A percentile compares a stretch with the other conserved stretches of the same genome.
Evolutionary conservation across 2,329 filamentous ascomycete genomes (phyloP).

Genomic region (Bertia moriformis): DNA sequence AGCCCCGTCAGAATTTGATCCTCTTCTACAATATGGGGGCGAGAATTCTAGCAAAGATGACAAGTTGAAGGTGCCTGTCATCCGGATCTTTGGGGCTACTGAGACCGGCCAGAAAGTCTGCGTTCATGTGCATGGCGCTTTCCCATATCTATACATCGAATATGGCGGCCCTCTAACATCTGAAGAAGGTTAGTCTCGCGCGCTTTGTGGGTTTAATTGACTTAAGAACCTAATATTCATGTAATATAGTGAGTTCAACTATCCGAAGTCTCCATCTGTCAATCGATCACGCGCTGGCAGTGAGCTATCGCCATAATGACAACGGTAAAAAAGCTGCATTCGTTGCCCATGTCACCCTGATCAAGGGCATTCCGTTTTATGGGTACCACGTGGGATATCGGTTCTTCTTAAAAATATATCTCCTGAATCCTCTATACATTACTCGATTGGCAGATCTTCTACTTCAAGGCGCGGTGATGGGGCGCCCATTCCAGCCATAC

Average conservation of each 20-base stretch:
- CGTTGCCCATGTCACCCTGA: constrained; percentile 78
- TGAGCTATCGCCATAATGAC: constrained; percentile 68
- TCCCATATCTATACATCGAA: constrained; percentile 89
- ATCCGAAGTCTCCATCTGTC: constrained; percentile 68
- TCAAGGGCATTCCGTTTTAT: constrained; percentile 91
- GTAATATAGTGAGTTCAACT: constrained; percentile 50
- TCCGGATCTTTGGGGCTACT: constrained; percentile 82
- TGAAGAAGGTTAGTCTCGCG: constrained; percentile 48
- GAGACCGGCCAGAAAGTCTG: constrained; percentile 93
- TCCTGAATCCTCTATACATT: constrained; percentile 77
- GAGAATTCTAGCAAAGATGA: constrained; percentile 41
- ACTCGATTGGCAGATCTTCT: constrained; percentile 77
- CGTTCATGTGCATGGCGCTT: constrained; percentile 85
- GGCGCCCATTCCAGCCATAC: constrained; percentile 72
- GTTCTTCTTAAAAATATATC: constrained; percentile 86
- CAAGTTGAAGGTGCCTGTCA: constrained; percentile 65
- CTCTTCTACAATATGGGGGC: constrained; percentile 54
- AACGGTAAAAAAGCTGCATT: constrained; percentile 54
- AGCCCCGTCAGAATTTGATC: constrained; percentile 65
- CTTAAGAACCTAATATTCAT: not conserved
- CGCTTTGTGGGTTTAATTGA: too few relatives aligned
- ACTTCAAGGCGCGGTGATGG: constrained; percentile 76
- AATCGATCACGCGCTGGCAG: constrained; percentile 77
- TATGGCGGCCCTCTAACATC: constrained; percentile 57
- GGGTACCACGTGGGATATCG: constrained; percentile 87